Evolutionary conservation across 148 eudicot genomes (phyloP), one percentile per base, ranked within the genome.

Genomic region (Chenopodium formosanum): DNA sequence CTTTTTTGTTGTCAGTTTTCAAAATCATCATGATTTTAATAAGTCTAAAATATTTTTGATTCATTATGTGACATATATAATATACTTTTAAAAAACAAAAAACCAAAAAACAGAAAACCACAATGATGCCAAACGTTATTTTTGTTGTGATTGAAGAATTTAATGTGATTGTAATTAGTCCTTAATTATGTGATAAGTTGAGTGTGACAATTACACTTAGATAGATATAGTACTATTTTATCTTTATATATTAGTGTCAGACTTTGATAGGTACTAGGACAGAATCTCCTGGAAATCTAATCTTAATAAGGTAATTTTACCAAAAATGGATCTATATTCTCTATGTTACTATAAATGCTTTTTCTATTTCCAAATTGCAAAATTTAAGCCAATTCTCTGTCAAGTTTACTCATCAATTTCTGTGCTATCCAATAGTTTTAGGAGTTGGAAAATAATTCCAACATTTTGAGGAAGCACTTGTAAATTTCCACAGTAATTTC

Each of bases 151-250:
- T 16, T 40, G 74, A 40, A 70, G 23, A 70, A 20, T 16, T 68
- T 7, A 72, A 72, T 70, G 53, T 72, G 31, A 72, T 10, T 22
- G 75, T 72, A 37, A 70, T 40, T 22, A 70, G 12, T 23, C 60
- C 31, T 48, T 23, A 23, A 73, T n/a, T 23, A 23, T 48, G 60
- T 73, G 23, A 22, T 29, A 25, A 17, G 76, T 73, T n/a, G 76
- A 47, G 58, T 73, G 34, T 48, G 63, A 74, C 77, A 72, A 72
- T 22, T 44, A 44, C 48, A 50, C 52, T 47, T 50, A 74, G 77
- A 52, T 40, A 74, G 12, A 74, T 4, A 74, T 50, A 74, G 37
- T 44, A n/a, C 25, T 68, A n/a, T 44, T 73, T 63, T 20, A 66
- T 20, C 4, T 53, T 37, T 67, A 3, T 27, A 48, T 22, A 46